phyloP scores from a whole-genome alignment of 345 rosid species.

The Noccaea bulbosa region DNA sequence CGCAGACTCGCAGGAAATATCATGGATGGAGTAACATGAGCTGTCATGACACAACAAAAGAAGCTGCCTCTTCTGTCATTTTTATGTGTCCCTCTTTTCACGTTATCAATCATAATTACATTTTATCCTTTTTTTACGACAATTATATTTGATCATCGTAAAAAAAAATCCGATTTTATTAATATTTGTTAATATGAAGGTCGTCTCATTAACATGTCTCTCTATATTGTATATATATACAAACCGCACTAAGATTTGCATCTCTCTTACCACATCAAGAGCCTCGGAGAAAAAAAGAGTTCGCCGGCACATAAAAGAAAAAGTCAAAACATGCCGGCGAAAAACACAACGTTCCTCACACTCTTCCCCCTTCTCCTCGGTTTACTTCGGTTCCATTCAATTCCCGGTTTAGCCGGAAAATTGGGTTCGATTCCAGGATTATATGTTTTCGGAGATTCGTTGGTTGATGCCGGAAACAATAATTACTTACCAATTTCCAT shows the following conservation, averaged over 20 bases:
- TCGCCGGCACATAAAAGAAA: background rate
- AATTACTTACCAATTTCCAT: conserved; percentile 37
- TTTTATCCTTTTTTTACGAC: too few species aligned
- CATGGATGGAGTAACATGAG: too few species aligned
- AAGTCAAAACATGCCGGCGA: background rate
- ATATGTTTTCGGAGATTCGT: conserved; percentile 52
- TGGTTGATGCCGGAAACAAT: conserved; percentile 53
- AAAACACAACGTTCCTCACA: background rate
- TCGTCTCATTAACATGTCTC: background rate
- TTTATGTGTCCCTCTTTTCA: too few species aligned
- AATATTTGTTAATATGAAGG: too few species aligned
- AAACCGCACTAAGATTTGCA: background rate
- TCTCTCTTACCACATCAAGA: background rate
- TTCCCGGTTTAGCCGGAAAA: background rate
- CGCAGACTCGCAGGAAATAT: too few species aligned
- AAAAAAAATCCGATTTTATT: background rate
- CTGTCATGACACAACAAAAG: too few species aligned
- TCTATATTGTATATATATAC: conserved; percentile 8
- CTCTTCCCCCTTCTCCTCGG: background rate
- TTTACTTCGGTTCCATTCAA: background rate
- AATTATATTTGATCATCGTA: too few species aligned
- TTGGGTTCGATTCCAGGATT: conserved; percentile 38
- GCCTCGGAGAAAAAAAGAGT: background rate
- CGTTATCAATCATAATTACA: too few species aligned
- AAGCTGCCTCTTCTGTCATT: too few species aligned